phyloP scores from a whole-genome alignment of 192 early-diverging fungal species.

The Backusella sp. region DNA sequence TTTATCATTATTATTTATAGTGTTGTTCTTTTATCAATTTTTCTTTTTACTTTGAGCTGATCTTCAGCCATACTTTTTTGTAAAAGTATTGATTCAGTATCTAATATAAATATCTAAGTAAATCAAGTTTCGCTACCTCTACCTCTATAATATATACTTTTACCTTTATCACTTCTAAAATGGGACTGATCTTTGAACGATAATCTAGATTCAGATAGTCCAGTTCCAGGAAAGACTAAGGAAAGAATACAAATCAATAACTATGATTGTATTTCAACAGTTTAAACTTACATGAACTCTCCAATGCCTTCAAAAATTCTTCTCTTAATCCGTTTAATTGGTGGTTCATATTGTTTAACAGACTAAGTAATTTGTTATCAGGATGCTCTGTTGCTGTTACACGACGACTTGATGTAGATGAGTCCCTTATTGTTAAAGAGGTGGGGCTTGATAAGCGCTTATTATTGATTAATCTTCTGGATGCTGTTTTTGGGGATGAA shows the following conservation, averaged over 20 bases:
- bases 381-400: not conserved
- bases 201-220: not conserved
- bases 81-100: conserved; percentile 7
- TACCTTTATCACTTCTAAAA: not conserved
- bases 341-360: conserved; percentile 35
- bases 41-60: conserved; percentile 15
- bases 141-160: not conserved
- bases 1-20: not conserved
- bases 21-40: not conserved
- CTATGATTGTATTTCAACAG: not conserved
- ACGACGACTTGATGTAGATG: not conserved
- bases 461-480: not conserved
- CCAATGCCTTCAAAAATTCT: conserved; percentile 43
- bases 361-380: conserved; percentile 12
- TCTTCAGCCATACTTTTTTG: conserved; percentile 18
- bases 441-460: not conserved
- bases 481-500: not conserved
- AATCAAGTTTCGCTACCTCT: not conserved
- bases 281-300: conserved; percentile 38
- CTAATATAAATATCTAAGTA: not conserved
- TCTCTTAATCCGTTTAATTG: conserved; percentile 45
- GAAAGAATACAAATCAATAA: not conserved
- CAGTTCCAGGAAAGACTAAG: not conserved
- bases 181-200: not conserved
- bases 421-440: not conserved